Base-by-base conservation (phyloP, 495 filamentous ascomycete species). In the Aspergillus sparsus region DNA sequence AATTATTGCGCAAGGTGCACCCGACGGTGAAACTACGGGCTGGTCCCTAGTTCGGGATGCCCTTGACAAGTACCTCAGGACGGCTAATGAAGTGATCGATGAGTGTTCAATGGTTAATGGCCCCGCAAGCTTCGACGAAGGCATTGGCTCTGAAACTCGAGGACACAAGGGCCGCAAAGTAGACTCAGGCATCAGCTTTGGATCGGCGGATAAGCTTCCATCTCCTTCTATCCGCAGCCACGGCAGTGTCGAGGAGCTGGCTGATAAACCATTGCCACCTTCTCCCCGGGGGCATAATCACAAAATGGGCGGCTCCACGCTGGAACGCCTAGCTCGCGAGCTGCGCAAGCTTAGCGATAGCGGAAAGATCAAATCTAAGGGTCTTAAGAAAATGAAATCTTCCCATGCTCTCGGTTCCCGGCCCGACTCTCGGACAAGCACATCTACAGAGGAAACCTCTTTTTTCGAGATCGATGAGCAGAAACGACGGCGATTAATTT, bases 131-230 rank as follows among this genome's bases (percentile, higher is more conserved):
- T 67, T 87, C 44, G 66, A 71, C n/a, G 65, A 70, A 53, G 55
- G 65, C 36, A 62, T 64, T 58, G 68, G 66, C 21, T 51, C 71
- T 49, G 59, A 71, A 34, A 57, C 67, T 35, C 67, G 62, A 37
- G 65, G 70, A 42, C 68, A 73, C 51, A 79, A 79, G 57, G 67
- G 77, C 16, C 79, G 83, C 62, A 86, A 86, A 67, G 82, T 77
- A 11, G 86, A 88, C 65, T 88, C 85, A 0, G 86, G 86, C 12
- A 81, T 88, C 46, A 87, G 83, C 70, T 86, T 89, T 68, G 72
- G 55, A 55, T 75, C 73, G 6, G 60, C 68, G 21, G 68, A 71
- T 18, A 63, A 60, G 42, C 64, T 71, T 16, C 68, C 73, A 4
- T 12, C 61, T 5, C 51, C 63, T 13, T 77, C 74, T 34, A 73